A percentile compares a stretch with the other conserved stretches of the same genome.
Conservation (phyloP, 2,329 filamentous ascomycete species). For the Pseudopyrenochaeta lycopersici region DNA sequence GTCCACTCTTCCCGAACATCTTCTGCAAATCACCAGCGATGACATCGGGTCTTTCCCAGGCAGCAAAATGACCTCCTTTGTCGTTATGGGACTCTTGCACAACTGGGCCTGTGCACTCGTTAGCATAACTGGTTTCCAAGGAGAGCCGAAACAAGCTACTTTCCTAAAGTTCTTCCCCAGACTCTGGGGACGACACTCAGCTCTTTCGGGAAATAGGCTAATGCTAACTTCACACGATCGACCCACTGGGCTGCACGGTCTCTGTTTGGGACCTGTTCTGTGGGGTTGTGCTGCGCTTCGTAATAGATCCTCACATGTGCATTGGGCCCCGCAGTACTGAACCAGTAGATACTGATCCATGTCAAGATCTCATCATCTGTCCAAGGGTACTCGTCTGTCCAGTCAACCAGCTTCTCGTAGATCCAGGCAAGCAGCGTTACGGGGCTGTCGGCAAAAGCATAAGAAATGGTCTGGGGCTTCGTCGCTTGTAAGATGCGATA, state of each 20-base stretch:
- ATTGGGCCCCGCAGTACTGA: constrained; percentile 73
- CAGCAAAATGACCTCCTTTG: constrained; percentile 69
- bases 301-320: constrained; percentile 78
- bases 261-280: constrained; percentile 33
- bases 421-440: constrained; percentile 79
- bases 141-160: constrained; percentile 8
- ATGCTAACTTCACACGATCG: constrained; percentile 58
- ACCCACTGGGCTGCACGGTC: constrained; percentile 55
- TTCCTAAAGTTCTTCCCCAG: constrained; percentile 67
- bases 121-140: background rate
- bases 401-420: constrained; percentile 81
- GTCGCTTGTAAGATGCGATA: constrained; percentile 71
- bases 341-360: constrained; percentile 78
- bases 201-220: constrained; percentile 68
- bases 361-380: constrained; percentile 78
- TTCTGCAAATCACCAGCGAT: constrained; percentile 63
- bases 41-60: constrained; percentile 65
- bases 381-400: constrained; percentile 77
- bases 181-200: constrained; percentile 62
- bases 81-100: constrained; percentile 64
- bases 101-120: constrained; percentile 51
- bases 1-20: constrained; percentile 65
- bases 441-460: constrained; percentile 74
- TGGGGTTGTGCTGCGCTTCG: constrained; percentile 62
- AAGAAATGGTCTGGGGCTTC: constrained; percentile 76